phyloP scores from a whole-genome alignment of 805 yeast species.

The Saccharomycopsis babjevae region DNA sequence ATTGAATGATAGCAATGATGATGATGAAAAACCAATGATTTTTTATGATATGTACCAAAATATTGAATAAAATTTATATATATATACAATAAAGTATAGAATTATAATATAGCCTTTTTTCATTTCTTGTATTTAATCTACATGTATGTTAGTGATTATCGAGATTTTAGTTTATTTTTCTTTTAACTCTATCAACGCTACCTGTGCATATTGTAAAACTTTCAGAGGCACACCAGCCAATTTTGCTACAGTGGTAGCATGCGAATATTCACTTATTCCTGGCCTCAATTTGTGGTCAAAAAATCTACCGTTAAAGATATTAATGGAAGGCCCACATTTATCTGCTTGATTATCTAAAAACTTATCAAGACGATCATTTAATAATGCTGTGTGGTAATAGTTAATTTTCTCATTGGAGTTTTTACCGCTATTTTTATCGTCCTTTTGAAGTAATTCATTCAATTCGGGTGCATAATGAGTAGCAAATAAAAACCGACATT shows the following conservation, averaged over 20 bases:
- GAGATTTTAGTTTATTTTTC: background rate
- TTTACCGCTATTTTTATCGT: slow-evolving; percentile 23
- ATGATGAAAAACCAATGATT: background rate
- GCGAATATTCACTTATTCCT: slow-evolving; percentile 68
- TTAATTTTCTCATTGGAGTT: slow-evolving; percentile 20
- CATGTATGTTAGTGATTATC: background rate
- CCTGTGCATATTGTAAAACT: slow-evolving; percentile 46
- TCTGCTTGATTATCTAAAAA: slow-evolving; percentile 8
- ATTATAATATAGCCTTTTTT: background rate
- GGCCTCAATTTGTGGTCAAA: slow-evolving; percentile 45
- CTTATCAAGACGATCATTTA: slow-evolving; percentile 5
- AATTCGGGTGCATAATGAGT: slow-evolving; percentile 69
- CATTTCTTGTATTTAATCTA: background rate
- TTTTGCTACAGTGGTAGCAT: slow-evolving; percentile 67
- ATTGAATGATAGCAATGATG: background rate
- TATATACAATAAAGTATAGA: background rate
- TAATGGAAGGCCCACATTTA: background rate
- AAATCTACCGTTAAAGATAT: slow-evolving; percentile 17
- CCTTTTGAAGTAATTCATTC: slow-evolving; percentile 28
- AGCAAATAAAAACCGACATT: slow-evolving; percentile 75
- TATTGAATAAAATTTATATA: background rate
- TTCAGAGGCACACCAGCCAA: slow-evolving; percentile 66
- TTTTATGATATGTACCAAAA: background rate
- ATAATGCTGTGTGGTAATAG: slow-evolving; percentile 12
- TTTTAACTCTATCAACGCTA: background rate